phyloP scores from a whole-genome alignment of 2,329 filamentous ascomycete species.

The Ophiocordyceps unilateralis region DNA sequence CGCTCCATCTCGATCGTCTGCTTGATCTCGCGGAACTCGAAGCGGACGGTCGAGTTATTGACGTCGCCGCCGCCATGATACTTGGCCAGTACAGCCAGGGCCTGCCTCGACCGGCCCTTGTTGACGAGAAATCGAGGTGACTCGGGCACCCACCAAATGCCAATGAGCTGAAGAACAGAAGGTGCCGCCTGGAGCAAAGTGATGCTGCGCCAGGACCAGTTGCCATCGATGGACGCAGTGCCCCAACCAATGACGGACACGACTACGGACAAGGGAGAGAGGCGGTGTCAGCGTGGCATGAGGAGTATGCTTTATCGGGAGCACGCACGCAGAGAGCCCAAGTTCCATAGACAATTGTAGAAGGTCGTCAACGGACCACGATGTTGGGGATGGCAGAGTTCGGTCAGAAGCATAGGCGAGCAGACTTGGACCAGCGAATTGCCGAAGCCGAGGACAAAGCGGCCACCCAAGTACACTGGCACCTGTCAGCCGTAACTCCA shows the following conservation, averaged over 20 bases:
- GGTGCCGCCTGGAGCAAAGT: constrained; percentile 46
- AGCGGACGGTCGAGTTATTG: constrained; percentile 43
- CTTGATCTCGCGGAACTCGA: constrained; percentile 49
- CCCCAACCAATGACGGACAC: constrained; percentile 48
- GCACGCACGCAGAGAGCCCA: constrained; percentile 27
- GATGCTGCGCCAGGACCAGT: constrained; percentile 53
- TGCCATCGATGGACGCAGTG: constrained; percentile 34
- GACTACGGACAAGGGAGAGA: constrained; percentile 10
- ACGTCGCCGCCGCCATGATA: constrained; percentile 45
- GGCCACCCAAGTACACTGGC: constrained; percentile 20
- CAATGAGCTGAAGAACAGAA: constrained; percentile 42
- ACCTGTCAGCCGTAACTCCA: neutral
- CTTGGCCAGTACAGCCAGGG: constrained; percentile 40
- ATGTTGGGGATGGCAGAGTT: constrained; percentile 53
- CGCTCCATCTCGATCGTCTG: constrained; percentile 43
- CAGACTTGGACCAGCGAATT: constrained; percentile 47
- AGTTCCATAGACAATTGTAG: constrained; percentile 53
- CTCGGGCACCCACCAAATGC: constrained; percentile 53
- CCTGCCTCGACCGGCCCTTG: constrained; percentile 45
- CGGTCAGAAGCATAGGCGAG: constrained; percentile 45
- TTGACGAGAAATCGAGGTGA: constrained; percentile 47
- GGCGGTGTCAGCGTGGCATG: neutral
- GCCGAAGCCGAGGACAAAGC: constrained; percentile 40
- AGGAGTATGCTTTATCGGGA: neutral
- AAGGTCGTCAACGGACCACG: constrained; percentile 46